Evolutionary conservation across 2,329 filamentous ascomycete genomes (phyloP), one percentile per base, ranked within the genome.

Genomic region (Phyllosticta paracitricarpa): DNA sequence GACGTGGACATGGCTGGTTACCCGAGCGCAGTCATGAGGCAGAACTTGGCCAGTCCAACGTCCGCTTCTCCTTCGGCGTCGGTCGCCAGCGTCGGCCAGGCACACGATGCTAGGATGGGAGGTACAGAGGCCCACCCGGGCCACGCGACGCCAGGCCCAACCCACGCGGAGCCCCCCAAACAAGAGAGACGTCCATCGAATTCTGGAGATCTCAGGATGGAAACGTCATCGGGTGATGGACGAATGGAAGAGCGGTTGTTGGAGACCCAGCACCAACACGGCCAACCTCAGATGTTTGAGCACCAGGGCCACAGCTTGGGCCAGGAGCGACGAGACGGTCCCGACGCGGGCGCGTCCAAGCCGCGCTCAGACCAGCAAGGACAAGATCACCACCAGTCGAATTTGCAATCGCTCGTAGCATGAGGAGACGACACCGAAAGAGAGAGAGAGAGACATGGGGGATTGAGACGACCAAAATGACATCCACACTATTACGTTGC

Each of bases 1-100:
- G 59, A 61, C 40, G 48, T 61, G 9, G 59, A 61, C 9, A 57
- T 61, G 55, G 59, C 54, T 24, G 59, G 59, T 3, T 61, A 61
- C 51, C 28, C 54, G 5, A 51, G 51, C 9, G 12, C 22, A 9
- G 53, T 61, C 19, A 54, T 61, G 51, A 58, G 59, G 19, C 59
- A 58, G 12, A 58, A 48, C 30, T 48, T 61, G 14, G 51, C 51
- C n/a, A 61, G 59, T 10, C 59, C 59, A 14, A 30, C 59, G 2
- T 57, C 55, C 9, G 56, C 54, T 19, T 61, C 59, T 1, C 59
- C 59, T 8, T 57, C 55, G 2, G 55, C 59, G 19, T 58, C 59
- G 3, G 59, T 61, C 2, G 59, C 53, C 9, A 56, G 53, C 14
- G 40, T 56, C n/a, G 58, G 58, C 4, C 59, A 61, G n/a, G 52